Percentiles rank a stretch among this genome's conserved stretches.
phyloP scores from a whole-genome alignment of 2,329 filamentous ascomycete species.

The Exophiala dermatitidis region DNA sequence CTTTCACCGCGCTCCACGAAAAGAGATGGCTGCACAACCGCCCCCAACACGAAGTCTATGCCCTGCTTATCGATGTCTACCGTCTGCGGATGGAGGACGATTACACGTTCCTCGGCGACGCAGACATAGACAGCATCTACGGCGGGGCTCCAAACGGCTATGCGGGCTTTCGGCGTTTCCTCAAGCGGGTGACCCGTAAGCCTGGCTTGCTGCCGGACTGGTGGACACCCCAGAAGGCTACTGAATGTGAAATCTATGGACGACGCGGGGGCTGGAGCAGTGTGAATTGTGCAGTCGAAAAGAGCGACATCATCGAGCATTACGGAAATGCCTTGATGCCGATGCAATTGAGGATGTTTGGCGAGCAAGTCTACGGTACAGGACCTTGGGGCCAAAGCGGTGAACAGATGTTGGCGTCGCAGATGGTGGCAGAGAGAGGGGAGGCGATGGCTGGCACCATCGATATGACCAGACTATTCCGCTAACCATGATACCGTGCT shows the following conservation, averaged over 20 bases:
- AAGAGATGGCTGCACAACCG: slow-evolving; percentile 42
- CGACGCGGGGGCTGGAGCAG: slow-evolving; percentile 14
- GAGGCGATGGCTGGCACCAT: not conserved
- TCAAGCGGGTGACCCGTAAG: not conserved
- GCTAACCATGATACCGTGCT: not conserved
- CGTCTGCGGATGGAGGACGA: slow-evolving; percentile 42
- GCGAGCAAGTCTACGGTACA: slow-evolving; percentile 28
- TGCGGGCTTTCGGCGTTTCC: slow-evolving; percentile 6
- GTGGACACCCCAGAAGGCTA: slow-evolving; percentile 38
- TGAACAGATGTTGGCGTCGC: not conserved
- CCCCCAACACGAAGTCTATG: slow-evolving; percentile 40
- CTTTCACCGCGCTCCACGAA: slow-evolving; percentile 39
- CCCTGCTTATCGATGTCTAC: slow-evolving; percentile 44
- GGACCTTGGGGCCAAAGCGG: slow-evolving; percentile 6
- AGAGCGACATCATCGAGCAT: slow-evolving; percentile 32
- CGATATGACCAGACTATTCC: not conserved
- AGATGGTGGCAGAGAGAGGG: slow-evolving; percentile 1
- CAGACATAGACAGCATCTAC: slow-evolving; percentile 31
- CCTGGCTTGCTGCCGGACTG: slow-evolving; percentile 35
- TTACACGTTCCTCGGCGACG: slow-evolving; percentile 28
- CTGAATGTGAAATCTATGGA: slow-evolving; percentile 29
- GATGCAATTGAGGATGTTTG: slow-evolving; percentile 49
- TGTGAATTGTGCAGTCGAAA: slow-evolving; percentile 6
- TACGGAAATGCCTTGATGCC: slow-evolving; percentile 42
- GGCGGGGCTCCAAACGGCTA: slow-evolving; percentile 13